Evolutionary conservation across 1,284 basidiomycete species (phyloP), one percentile per base, ranked within the genome.

Genomic region (Ustilago bromivora): DNA sequence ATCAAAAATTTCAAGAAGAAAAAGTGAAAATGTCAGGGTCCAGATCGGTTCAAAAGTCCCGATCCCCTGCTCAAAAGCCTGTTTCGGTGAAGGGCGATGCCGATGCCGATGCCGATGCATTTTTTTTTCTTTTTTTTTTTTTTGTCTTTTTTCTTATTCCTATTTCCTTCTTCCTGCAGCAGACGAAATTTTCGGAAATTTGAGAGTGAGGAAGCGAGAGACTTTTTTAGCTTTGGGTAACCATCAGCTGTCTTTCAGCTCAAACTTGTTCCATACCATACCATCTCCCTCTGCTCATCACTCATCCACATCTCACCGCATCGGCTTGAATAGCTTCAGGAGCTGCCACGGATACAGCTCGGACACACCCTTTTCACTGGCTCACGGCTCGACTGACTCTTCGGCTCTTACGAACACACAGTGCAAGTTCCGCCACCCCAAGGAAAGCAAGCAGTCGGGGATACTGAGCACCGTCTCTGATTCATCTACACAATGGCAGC

Each of bases 1-100:
- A 43, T 63, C 55, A 57, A 72, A 67, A 67, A 41, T 61, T 73
- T 73, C 52, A 40, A 35, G 55, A 55, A 66, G 43, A 65, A 54
- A 36, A 53, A 36, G 15, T 32, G n/a, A 49, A 59, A 60, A 55
- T 35, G 34, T 19, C 61, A 70, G 67, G 67, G 67, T 70, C 61
- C 67, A 59, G 31, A 67, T 55, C 53, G 59, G 59, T 28, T n/a
- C 1, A 40, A n/a, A n/a, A 51, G n/a, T 55, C 62, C 71, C 71
- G 71, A 74, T 69, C 41, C 49, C 23, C 4, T 17, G 38, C 19
- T 61, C 31, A 23, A 23, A 7, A 53, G 32, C 28, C 13, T 7
- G 7, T 38, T 35, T 55, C 23, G 23, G 23, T 49, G n/a, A 46
- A 46, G 2, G 12, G 4, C 11, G 41, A 46, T 31, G 9, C 2